A percentile compares a stretch with the other conserved stretches of the same genome.
phyloP scores from a whole-genome alignment of 192 early-diverging fungal species.

The Gamsiella multidivaricata region DNA sequence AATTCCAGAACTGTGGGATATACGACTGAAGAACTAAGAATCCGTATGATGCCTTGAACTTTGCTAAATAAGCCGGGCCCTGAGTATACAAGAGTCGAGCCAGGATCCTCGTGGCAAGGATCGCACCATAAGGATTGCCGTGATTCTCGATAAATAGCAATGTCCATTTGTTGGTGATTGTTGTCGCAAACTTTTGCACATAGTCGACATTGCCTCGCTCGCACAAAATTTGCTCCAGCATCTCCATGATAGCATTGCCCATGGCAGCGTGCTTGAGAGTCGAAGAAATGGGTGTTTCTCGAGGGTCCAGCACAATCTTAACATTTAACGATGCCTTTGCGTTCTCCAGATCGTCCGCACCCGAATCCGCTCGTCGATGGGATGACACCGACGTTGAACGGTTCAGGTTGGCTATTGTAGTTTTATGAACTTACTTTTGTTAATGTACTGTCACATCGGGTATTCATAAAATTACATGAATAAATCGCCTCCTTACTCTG shows the following conservation, averaged over 20 bases:
- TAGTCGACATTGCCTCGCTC: constrained; percentile 57
- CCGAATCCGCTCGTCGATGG: constrained; percentile 23
- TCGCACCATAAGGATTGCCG: constrained; percentile 64
- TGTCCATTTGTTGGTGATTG: constrained; percentile 74
- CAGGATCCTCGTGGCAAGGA: constrained; percentile 65
- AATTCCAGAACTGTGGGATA: constrained; percentile 68
- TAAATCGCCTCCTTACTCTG: constrained; percentile 58
- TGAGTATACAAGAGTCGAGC: constrained; percentile 57
- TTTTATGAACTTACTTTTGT: not conserved
- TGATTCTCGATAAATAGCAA: constrained; percentile 68
- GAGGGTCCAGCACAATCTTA: constrained; percentile 26
- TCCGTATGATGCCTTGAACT: constrained; percentile 63
- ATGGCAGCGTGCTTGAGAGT: constrained; percentile 41
- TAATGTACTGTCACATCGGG: not conserved
- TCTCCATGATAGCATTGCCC: constrained; percentile 69
- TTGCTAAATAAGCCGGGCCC: constrained; percentile 59
- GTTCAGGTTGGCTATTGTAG: constrained; percentile 11
- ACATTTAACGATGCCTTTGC: constrained; percentile 28
- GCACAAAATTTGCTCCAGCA: constrained; percentile 71
- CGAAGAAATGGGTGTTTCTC: not conserved
- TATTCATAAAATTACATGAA: not conserved
- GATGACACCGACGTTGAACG: constrained; percentile 43
- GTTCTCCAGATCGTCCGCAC: constrained; percentile 20
- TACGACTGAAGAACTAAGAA: constrained; percentile 66
- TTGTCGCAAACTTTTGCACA: constrained; percentile 63